Evolutionary conservation across 371 early-diverging fungal genomes (phyloP).

Genomic region (Mycotypha africana): DNA sequence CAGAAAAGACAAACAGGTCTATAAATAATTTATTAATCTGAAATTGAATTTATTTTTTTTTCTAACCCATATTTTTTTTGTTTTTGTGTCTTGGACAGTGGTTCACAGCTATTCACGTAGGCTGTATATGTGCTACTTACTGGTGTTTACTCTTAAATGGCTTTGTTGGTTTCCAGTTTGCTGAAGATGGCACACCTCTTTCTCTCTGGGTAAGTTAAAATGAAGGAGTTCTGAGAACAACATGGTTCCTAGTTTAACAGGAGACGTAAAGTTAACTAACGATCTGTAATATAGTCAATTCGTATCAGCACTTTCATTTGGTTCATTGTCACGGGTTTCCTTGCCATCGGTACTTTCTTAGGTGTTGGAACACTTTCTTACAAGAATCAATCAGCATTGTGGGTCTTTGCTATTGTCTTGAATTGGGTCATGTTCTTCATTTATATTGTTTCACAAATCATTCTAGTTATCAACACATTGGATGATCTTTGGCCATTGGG

Average conservation of each 20-base stretch:
- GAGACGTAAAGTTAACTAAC: constrained; percentile 12
- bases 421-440: constrained; percentile 59
- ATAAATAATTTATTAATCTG: too few species aligned
- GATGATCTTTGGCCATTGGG: constrained; percentile 85
- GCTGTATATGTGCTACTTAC: constrained; percentile 59
- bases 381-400: constrained; percentile 57
- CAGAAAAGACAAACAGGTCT: too few species aligned
- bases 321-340: constrained; percentile 56
- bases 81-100: constrained; percentile 40
- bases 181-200: constrained; percentile 77
- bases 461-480: constrained; percentile 75
- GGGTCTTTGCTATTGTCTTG: constrained; percentile 68
- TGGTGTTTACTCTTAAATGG: constrained; percentile 82
- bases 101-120: constrained; percentile 66
- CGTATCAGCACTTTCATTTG: constrained; percentile 61
- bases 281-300: constrained; percentile 47
- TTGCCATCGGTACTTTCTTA: constrained; percentile 69
- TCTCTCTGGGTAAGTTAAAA: constrained; percentile 27
- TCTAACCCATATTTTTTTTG: too few species aligned
- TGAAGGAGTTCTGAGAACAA: background rate
- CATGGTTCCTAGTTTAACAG: too few species aligned
- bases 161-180: constrained; percentile 85
- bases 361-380: constrained; percentile 46
- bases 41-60: too few species aligned
- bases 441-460: constrained; percentile 72